Evolutionary conservation across 1,284 basidiomycete species (phyloP).

Genomic region (Sphagnurus paluster): DNA sequence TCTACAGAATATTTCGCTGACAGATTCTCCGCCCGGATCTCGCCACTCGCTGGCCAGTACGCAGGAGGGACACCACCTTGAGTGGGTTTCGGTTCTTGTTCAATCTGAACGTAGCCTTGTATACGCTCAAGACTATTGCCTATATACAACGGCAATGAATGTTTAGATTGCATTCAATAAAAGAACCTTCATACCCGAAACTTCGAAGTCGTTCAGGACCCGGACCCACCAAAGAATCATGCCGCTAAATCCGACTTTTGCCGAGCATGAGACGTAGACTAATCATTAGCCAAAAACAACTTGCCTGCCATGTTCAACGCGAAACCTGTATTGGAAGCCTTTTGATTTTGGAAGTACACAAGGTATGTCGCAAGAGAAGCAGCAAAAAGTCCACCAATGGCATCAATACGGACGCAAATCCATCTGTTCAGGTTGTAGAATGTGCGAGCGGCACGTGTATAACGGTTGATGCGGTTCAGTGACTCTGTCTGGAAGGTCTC

Average conservation of each 20-base stretch:
- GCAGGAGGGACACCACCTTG: conserved; percentile 63
- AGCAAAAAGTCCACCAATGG: conserved; percentile 51
- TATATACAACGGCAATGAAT: conserved; percentile 14
- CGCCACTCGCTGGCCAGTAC: conserved; percentile 77
- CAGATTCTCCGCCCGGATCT: conserved; percentile 62
- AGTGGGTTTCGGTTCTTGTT: conserved; percentile 63
- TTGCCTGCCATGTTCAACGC: conserved; percentile 50
- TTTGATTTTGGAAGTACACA: conserved; percentile 41
- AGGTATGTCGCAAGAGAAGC: conserved; percentile 54
- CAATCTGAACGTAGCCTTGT: conserved; percentile 68
- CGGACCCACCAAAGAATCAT: conserved; percentile 57
- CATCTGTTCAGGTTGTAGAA: conserved; percentile 47
- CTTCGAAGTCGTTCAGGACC: conserved; percentile 58
- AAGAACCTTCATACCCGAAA: conserved; percentile 42
- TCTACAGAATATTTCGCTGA: conserved; percentile 56
- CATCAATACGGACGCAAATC: conserved; percentile 42
- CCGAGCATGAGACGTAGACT: conserved; percentile 1
- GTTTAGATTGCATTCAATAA: neutral
- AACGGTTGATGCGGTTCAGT: conserved; percentile 38
- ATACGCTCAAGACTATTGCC: conserved; percentile 74
- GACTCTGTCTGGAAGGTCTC: conserved; percentile 35
- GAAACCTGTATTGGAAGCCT: conserved; percentile 53
- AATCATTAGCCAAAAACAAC: conserved; percentile 5
- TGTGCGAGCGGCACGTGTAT: conserved; percentile 35
- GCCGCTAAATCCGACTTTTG: conserved; percentile 50